Evolutionary conservation across 2,329 filamentous ascomycete species (phyloP), one percentile per base, ranked within the genome.

Genomic region (Scedosporium apiospermum): DNA sequence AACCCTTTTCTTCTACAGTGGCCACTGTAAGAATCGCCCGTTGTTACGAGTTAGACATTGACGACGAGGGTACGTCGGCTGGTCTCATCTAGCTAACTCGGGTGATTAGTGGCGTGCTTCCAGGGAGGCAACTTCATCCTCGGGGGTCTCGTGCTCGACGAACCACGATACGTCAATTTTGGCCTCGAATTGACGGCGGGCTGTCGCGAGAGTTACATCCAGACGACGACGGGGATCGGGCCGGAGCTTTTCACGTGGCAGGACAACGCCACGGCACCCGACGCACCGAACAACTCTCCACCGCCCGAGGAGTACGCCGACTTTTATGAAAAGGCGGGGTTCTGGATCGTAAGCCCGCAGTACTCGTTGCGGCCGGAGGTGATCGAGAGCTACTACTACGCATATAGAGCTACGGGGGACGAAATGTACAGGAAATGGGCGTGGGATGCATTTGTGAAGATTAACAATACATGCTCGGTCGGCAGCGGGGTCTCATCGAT

Each of bases 121-220:
- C 84, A 89, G 63, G 91, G 90, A 41, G 92, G 92, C 16, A 96
- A 88, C 73, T 91, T 96, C 75, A 87, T 96, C 68, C 83, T 96
- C 18, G 91, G 88, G 23, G 91, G 91, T 3, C 81, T 89, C 26
- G 84, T 88, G 1, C 82, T 96, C 44, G 75, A 81, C 57, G 76
- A 83, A 59, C 77, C 84, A 55, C 81, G 85, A 21, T 93, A 93
- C 73, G 79, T 89, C 61, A 76, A 90, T 58, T 91, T 91, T 66
- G 92, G 91, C 12, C 80, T 96, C 12, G 73, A 80, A 6, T 83
- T 96, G 26, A 85, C 90, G 4, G 79, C 87, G 16, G 86, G 84
- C 1, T 96, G 91, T 76, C 87, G 86, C 72, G 84, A 84, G 38
- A 92, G 89, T 0, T 96, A 96, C 75, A 77, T 72, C 21, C 73